Evolutionary conservation across 352 stramenopile species (phyloP), one percentile per base, ranked within the genome.

Genomic region (Peronospora belbahrii): DNA sequence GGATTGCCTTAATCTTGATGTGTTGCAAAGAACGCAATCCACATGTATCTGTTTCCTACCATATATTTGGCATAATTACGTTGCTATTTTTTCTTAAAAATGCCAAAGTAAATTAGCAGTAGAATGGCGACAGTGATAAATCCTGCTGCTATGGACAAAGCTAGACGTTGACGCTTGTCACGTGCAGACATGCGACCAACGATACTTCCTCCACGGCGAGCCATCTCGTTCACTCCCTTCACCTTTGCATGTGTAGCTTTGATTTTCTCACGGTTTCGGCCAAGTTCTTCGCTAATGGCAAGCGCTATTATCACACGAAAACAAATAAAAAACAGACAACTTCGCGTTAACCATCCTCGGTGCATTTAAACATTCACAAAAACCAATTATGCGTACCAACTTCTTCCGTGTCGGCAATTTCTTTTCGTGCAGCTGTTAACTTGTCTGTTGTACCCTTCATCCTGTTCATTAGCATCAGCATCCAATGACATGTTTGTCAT

Each of bases 31-130:
- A 58, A 56, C 41, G 47, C 19, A 58, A 56, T 65, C 46, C 30
- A 25, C 23, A 53, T 53, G 55, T 54, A 50, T 38, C 47, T 36
- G 48, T 25, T 38, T 46, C 52, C 33, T 32, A 35, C 23, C 23
- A 15, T 31, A 42, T 31, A 42, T 40, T 18, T 7, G 11, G 36
- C 17, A 17, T 37, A 3, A 23, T 19, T 48, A 22, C 27, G 5
- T 6, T 10, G 56, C 28, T 61, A 58, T 70, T 73, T 85, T 63
- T 83, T 88, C 52, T 88, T 88, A 65, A 93, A 93, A 53, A 93
- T 87, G 37, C 79, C 79, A 68, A 88, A 91, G 71, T 91, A 91
- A 65, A 93, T 86, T 47, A 93, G 65, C 48, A 93, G 59, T 8
- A 93, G 38, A 54, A 93, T 93, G 24, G 82, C 82, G 46, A 93